These are phyloP conservation scores for Irpex lacteus DNA, from an alignment of 1,284 basidiomycete species.

Conservation along the genomic window DNA sequence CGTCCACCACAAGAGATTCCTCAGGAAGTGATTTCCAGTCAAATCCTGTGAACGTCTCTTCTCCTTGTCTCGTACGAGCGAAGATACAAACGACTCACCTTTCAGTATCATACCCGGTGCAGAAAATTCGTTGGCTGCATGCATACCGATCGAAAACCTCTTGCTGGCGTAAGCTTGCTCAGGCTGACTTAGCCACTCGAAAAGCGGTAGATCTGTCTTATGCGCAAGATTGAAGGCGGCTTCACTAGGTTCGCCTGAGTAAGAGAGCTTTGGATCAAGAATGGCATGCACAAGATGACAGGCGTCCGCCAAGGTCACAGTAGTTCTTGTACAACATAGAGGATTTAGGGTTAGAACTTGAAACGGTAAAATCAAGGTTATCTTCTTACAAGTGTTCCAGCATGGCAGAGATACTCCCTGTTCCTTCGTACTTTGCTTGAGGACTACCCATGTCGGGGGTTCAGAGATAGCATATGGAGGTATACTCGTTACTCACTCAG, in stretches of 20 bases:
- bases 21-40: conserved; percentile 14
- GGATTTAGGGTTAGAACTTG: not conserved
- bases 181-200: conserved; percentile 7
- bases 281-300: not conserved
- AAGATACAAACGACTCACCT: not conserved
- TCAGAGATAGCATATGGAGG: not conserved
- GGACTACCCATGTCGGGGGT: conserved; percentile 1
- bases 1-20: conserved; percentile 19
- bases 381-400: not conserved
- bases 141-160: not conserved
- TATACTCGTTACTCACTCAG: conserved; percentile 6
- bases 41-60: conserved; percentile 8
- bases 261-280: conserved; percentile 16
- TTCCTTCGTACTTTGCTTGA: conserved; percentile 8
- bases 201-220: not conserved
- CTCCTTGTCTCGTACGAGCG: not conserved
- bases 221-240: conserved; percentile 8
- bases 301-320: not conserved
- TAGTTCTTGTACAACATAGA: not conserved
- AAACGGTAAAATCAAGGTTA: no score
- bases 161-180: not conserved
- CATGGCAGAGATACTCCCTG: conserved; percentile 13
- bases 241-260: conserved; percentile 18
- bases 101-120: not conserved
- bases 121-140: not conserved